Conservation (phyloP, 176 grass and related monocot species). For the Avena insularis region DNA sequence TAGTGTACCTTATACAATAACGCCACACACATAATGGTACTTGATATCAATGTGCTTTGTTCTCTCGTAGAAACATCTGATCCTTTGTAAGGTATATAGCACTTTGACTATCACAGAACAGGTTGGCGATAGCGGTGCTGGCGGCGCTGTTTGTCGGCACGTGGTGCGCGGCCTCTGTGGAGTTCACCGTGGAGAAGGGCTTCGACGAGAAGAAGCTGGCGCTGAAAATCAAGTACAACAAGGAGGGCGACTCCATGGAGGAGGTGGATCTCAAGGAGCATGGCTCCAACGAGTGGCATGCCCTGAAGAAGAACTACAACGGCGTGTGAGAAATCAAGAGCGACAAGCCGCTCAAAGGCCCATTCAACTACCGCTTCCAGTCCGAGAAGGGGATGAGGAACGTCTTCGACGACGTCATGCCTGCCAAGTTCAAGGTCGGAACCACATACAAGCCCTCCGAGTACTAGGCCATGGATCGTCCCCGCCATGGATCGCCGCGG, state of each 20-base stretch:
- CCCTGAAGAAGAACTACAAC: background rate
- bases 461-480: no score
- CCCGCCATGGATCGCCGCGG: background rate
- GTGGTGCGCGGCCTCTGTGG: background rate
- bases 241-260: background rate
- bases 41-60: no score
- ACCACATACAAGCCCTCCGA: background rate
- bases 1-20: no score
- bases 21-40: no score
- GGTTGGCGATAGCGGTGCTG: background rate
- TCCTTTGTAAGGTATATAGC: no score
- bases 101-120: no score
- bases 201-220: background rate
- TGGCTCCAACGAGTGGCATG: background rate
- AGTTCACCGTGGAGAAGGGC: conserved; percentile 23
- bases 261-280: conserved; percentile 13
- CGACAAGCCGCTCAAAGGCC: background rate
- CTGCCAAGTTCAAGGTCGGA: background rate
- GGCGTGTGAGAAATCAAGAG: conserved; percentile 8
- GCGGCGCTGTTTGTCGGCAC: background rate
- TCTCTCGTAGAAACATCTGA: no score
- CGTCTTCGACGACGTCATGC: background rate
- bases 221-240: conserved; percentile 1
- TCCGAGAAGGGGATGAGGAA: background rate
- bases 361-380: background rate